Percentiles rank a stretch among this genome's conserved stretches.
Evolutionary conservation across 2,329 filamentous ascomycete genomes (phyloP).

Genomic region (Sclerotinia minor): DNA sequence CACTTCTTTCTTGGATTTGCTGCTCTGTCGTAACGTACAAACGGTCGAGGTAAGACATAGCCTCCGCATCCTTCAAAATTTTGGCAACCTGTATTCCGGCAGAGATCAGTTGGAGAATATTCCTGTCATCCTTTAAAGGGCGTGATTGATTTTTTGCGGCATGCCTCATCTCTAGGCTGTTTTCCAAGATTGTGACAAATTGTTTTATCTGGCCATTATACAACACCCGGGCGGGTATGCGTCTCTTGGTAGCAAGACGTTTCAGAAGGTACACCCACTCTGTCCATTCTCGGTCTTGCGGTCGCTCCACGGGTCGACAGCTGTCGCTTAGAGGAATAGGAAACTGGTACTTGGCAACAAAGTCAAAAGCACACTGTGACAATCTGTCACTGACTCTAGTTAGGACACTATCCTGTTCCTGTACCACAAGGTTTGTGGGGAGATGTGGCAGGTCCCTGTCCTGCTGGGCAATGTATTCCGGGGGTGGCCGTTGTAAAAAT

Average conservation of each 20-base stretch:
- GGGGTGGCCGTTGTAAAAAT: conserved; percentile 70
- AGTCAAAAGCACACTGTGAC: conserved; percentile 84
- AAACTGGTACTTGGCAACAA: conserved; percentile 88
- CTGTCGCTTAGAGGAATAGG: conserved; percentile 77
- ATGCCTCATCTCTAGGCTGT: conserved; percentile 84
- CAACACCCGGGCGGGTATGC: conserved; percentile 78
- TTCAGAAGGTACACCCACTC: conserved; percentile 90
- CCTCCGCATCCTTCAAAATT: conserved; percentile 68
- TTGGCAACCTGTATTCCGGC: conserved; percentile 86
- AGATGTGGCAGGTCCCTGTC: conserved; percentile 79
- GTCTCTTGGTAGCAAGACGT: conserved; percentile 78
- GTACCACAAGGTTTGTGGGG: conserved; percentile 76
- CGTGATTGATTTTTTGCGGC: conserved; percentile 81
- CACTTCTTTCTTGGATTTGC: conserved; percentile 68
- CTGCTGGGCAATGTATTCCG: conserved; percentile 71
- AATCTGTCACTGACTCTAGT: conserved; percentile 80
- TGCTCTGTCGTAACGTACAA: conserved; percentile 81
- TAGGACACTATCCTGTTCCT: conserved; percentile 82
- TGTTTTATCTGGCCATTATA: conserved; percentile 93
- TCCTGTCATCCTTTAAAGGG: conserved; percentile 83
- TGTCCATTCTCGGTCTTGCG: conserved; percentile 82
- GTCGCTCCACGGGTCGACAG: conserved; percentile 72
- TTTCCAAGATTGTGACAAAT: conserved; percentile 83
- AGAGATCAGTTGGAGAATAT: conserved; percentile 83
- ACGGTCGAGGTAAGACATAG: conserved; percentile 56